Evolutionary conservation across 73 alveolate species (phyloP), one percentile per base, ranked within the genome.

Genomic region (Tetrahymena borealis): DNA sequence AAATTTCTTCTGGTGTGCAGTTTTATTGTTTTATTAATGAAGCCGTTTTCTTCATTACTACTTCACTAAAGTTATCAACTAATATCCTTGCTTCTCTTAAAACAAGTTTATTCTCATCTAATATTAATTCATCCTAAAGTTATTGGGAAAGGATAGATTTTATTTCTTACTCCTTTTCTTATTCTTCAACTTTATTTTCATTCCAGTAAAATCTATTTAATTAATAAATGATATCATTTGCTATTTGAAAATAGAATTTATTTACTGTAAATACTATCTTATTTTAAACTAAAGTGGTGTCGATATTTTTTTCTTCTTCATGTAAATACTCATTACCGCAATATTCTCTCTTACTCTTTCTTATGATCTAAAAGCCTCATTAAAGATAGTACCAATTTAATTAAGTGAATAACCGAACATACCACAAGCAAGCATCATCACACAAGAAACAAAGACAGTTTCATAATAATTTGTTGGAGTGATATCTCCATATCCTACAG

Each of bases 401-500:
- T 93, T 93, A 60, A 93, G 40, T 7, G 95, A 93, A 36, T 93
- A 93, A 9, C 92, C 95, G 32, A 93, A 93, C 79, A 93, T 39
- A 11, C 93, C 90, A 79, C 95, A 79, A 0, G 93, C 60, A 24
- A 93, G 40, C 32, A 93, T 38, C 95, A 93, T 93, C 0, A 93
- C 60, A 8, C 35, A n/a, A 40, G 90, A 35, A 33, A 42, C 90
- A 93, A 85, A 93, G 18, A 85, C 33, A 24, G 91, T 93, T 35
- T 93, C 95, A n/a, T 38, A 33, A 18, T 79, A 33, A 31, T 90
- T 93, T 90, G 78, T 38, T 20, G 95, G 91, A 32, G 85, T 39
- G 6, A 93, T 33, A 93, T 93, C 95, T 24, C 95, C 95, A 85
- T 93, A 93, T n/a, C 95, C 95, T 10, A 93, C 93, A 0, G 95